Conservation (phyloP, 768 basidiomycete species). For the Rhodotorula graminis region DNA sequence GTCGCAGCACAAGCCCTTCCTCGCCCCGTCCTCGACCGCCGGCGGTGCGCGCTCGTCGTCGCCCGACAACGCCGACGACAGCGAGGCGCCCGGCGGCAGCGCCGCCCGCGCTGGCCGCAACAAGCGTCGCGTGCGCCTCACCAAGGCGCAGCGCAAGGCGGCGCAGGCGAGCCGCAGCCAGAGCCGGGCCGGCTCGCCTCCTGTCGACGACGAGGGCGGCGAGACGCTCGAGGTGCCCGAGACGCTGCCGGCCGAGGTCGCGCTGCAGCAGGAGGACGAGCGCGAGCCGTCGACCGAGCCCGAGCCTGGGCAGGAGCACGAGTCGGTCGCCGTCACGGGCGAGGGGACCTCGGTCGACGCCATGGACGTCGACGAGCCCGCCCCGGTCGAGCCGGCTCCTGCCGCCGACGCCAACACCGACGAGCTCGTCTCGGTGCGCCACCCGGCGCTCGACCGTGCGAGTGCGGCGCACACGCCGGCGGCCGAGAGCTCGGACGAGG, state of each 20-base stretch:
- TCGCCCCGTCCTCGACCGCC: neutral
- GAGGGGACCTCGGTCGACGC: neutral
- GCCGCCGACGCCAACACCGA: neutral
- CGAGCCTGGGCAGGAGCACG: neutral
- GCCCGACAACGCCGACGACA: neutral
- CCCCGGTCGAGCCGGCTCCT: neutral
- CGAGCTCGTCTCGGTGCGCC: neutral
- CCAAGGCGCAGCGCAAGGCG: neutral
- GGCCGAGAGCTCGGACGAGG: neutral
- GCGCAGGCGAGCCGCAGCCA: neutral
- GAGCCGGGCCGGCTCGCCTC: neutral
- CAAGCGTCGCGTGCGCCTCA: neutral
- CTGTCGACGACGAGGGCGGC: neutral
- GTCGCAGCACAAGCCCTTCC: neutral
- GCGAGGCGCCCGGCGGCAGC: neutral
- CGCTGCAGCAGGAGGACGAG: neutral
- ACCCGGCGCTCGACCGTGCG: too few relatives aligned
- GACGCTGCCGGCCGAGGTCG: neutral
- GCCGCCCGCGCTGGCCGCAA: neutral
- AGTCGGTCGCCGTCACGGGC: neutral
- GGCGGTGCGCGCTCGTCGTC: too few relatives aligned
- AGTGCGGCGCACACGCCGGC: too few relatives aligned
- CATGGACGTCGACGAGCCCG: conserved; percentile 8
- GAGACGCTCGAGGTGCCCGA: conserved; percentile 3
- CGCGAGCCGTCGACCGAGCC: neutral